Base-by-base conservation (phyloP, 805 yeast species). In the Nakazawaea sp. region DNA sequence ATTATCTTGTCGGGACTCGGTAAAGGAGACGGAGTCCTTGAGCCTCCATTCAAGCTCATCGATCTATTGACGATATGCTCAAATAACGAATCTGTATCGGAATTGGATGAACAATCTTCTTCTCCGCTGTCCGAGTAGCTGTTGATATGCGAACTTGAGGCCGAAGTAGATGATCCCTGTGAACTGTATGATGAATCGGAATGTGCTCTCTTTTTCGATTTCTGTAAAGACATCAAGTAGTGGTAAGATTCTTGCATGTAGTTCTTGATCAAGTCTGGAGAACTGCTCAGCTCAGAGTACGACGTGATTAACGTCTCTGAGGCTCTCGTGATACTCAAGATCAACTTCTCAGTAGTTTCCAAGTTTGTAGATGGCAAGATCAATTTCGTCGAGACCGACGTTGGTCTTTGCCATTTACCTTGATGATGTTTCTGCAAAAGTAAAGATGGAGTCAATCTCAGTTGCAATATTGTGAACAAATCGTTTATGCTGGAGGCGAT, bases 401-500 rank as follows among this genome's bases (percentile, higher is more conserved):
- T 8, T 27, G 30, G 9, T 9, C 8, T 13, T 7, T n/a, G 12
- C 17, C 27, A 17, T 27, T 26, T 18, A 11, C 20, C 27, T 19
- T 27, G 23, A 13, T 32, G 25, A 24, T 24, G 30, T 18, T 23
- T 27, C 18, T 9, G 27, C 18, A 33, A 28, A 19, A 33, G 26
- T 15, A 33, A 18, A 3, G 38, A 13, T 18, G 41, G 41, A 18
- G 41, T 12, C 17, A 33, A 20, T 27, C 38, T 33, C 13, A 28
- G 20, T n/a, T 28, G 36, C 23, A 44, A 12, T 15, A 20, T 30
- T 5, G 25, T 23, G 27, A 35, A 36, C n/a, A 44, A n/a, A 8
- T 42, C 43, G 9, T 28, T 35, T 17, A 44, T 30, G 4, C 43
- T 38, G 6, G 42, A 16, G 15, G 44, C 42, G 12, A 55, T 36